Conservation (phyloP, 2,329 filamentous ascomycete species). For the Sodiomyces alkalinus region DNA sequence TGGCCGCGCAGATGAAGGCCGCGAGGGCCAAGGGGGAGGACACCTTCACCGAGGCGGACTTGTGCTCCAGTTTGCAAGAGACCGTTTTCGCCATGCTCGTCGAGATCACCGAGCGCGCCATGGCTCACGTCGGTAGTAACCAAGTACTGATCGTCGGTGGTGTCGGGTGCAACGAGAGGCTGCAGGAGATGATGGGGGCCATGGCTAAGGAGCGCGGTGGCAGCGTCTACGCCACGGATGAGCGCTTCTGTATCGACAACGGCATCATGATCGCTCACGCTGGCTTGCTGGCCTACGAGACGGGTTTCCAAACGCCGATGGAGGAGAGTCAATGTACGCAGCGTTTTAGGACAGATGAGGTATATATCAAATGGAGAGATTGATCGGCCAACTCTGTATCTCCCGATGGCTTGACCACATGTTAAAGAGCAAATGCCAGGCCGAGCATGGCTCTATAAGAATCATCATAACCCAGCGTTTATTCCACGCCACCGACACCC, state of each 20-base stretch:
- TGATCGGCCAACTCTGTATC: slow-evolving; percentile 17
- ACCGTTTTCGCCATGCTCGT: slow-evolving; percentile 95
- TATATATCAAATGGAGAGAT: slow-evolving; percentile 66
- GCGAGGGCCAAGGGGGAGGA: slow-evolving; percentile 33
- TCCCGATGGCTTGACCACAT: no score
- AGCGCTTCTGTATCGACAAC: slow-evolving; percentile 97
- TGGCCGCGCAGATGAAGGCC: slow-evolving; percentile 51
- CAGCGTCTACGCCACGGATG: slow-evolving; percentile 86
- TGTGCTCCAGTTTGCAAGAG: slow-evolving; percentile 92
- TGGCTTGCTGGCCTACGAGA: slow-evolving; percentile 70
- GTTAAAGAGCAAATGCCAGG: no score
- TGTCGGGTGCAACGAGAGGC: slow-evolving; percentile 83
- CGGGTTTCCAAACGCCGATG: slow-evolving; percentile 61
- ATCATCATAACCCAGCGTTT: no score
- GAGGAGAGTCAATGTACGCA: slow-evolving; percentile 77
- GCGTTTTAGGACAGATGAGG: slow-evolving; percentile 69
- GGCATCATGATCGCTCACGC: slow-evolving; percentile 99
- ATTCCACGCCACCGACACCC: no score
- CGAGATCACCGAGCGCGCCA: slow-evolving; percentile 94
- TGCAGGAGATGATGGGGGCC: slow-evolving; percentile 96
- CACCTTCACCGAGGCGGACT: slow-evolving; percentile 60
- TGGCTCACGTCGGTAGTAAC: slow-evolving; percentile 86
- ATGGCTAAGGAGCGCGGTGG: slow-evolving; percentile 87
- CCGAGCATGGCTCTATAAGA: no score
- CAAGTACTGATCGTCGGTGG: slow-evolving; percentile 94